A percentile compares a stretch with the other conserved stretches of the same genome.
Evolutionary conservation across 2,329 filamentous ascomycete genomes (phyloP).

Genomic region (Colletotrichum trifolii): DNA sequence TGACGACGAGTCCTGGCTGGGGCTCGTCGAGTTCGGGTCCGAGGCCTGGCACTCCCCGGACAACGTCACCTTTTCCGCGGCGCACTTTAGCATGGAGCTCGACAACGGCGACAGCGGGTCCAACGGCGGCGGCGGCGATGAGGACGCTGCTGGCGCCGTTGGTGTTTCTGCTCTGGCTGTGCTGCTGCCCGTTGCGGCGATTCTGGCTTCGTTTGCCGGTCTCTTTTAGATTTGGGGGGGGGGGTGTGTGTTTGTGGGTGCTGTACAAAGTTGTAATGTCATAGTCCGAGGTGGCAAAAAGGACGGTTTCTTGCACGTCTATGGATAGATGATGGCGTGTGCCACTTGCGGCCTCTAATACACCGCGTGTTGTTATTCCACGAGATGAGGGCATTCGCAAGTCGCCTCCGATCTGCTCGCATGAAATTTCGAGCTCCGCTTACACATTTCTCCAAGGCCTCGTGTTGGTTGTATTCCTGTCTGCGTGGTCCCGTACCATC

Average conservation of each 20-base stretch:
- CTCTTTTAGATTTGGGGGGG: conserved; percentile 4
- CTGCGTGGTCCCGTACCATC: too few species aligned
- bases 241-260: not conserved
- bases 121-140: conserved; percentile 6
- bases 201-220: conserved; percentile 7
- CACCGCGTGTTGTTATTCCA: too few species aligned
- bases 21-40: conserved; percentile 46
- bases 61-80: conserved; percentile 46
- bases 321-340: not conserved
- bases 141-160: conserved; percentile 8
- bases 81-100: conserved; percentile 41
- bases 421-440: too few species aligned
- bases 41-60: conserved; percentile 43
- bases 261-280: conserved; percentile 6
- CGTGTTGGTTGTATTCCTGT: too few species aligned
- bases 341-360: not conserved
- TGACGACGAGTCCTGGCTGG: conserved; percentile 41
- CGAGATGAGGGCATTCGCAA: too few species aligned
- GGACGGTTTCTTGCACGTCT: not conserved
- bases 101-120: conserved; percentile 23
- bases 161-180: conserved; percentile 5
- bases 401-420: too few species aligned
- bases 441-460: too few species aligned
- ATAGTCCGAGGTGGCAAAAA: not conserved
- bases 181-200: not conserved